These are phyloP conservation scores for Paecilomyces fulvus DNA, from an alignment of 2,329 filamentous ascomycete genomes.

Conservation along the genomic window DNA sequence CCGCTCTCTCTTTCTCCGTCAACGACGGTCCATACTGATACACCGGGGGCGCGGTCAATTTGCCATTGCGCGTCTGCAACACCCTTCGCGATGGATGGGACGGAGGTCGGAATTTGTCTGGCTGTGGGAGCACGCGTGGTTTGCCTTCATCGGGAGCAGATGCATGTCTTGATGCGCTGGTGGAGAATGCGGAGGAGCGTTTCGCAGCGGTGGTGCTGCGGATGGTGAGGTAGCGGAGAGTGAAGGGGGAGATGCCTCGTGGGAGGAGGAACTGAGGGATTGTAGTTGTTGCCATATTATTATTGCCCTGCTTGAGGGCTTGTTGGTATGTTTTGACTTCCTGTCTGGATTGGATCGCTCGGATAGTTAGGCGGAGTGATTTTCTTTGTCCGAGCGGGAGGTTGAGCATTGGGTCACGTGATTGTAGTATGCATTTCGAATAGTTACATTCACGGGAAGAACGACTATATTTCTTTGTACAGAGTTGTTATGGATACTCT, in stretches of 20 bases:
- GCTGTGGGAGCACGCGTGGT: slow-evolving; percentile 71
- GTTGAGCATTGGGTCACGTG: background rate
- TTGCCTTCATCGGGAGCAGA: slow-evolving; percentile 33
- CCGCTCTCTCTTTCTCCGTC: slow-evolving; percentile 55
- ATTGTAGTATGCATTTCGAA: background rate
- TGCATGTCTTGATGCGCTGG: background rate
- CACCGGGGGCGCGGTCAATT: slow-evolving; percentile 37
- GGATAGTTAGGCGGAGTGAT: background rate
- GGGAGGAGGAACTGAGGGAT: slow-evolving; percentile 64
- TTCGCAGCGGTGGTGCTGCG: slow-evolving; percentile 4
- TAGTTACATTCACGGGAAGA: background rate
- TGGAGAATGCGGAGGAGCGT: slow-evolving; percentile 1
- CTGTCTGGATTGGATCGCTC: background rate
- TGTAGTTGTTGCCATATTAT: slow-evolving; percentile 8
- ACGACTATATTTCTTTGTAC: background rate
- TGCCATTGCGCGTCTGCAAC: slow-evolving; percentile 36
- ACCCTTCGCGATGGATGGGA: slow-evolving; percentile 70
- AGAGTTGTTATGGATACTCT: background rate
- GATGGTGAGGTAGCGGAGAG: slow-evolving; percentile 19
- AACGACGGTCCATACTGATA: slow-evolving; percentile 66
- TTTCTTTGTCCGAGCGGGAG: background rate
- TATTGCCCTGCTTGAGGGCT: background rate
- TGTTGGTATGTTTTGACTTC: background rate
- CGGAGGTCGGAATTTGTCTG: slow-evolving; percentile 81
- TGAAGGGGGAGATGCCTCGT: slow-evolving; percentile 35